Conservation (phyloP, 345 rosid species). For the Pugionium dolabratum region DNA sequence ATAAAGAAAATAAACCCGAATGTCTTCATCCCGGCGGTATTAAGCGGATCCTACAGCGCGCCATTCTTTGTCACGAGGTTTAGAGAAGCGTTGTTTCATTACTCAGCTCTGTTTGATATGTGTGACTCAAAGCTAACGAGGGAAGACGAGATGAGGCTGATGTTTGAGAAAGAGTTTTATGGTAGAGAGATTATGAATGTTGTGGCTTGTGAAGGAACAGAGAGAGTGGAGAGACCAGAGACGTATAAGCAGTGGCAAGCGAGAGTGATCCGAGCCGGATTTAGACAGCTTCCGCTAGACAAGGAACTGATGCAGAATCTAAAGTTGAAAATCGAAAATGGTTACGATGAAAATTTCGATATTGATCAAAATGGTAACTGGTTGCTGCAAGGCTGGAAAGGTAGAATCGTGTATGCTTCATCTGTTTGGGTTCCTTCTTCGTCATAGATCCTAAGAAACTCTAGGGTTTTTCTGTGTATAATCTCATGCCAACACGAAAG, state of each 20-base stretch:
- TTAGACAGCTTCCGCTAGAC: slow-evolving; percentile 58
- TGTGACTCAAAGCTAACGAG: slow-evolving; percentile 49
- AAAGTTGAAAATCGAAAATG: slow-evolving; percentile 40
- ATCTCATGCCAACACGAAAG: slow-evolving; percentile 18
- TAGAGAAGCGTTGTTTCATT: slow-evolving; percentile 75
- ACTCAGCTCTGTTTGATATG: slow-evolving; percentile 67
- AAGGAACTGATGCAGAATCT: slow-evolving; percentile 48
- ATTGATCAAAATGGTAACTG: slow-evolving; percentile 58
- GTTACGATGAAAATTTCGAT: slow-evolving; percentile 56
- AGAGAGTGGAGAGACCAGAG: slow-evolving; percentile 85
- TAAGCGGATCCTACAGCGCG: slow-evolving; percentile 63
- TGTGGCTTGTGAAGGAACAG: slow-evolving; percentile 75
- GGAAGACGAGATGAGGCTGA: slow-evolving; percentile 57
- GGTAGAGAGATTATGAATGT: slow-evolving; percentile 64
- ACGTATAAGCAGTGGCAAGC: slow-evolving; percentile 79
- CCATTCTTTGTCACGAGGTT: slow-evolving; percentile 80
- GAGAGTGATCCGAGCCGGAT: slow-evolving; percentile 62
- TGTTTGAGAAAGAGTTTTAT: slow-evolving; percentile 62
- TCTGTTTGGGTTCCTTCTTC: slow-evolving; percentile 59
- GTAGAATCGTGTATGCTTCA: slow-evolving; percentile 64
- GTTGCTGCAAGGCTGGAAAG: slow-evolving; percentile 90
- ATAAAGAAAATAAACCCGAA: slow-evolving; percentile 62
- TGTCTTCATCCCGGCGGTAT: slow-evolving; percentile 46
- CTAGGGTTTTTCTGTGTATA: neutral
- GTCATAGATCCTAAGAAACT: slow-evolving; percentile 26